These are phyloP conservation scores for Neofusicoccum parvum DNA, from an alignment of 2,329 filamentous ascomycete genomes.

Conservation along the genomic window DNA sequence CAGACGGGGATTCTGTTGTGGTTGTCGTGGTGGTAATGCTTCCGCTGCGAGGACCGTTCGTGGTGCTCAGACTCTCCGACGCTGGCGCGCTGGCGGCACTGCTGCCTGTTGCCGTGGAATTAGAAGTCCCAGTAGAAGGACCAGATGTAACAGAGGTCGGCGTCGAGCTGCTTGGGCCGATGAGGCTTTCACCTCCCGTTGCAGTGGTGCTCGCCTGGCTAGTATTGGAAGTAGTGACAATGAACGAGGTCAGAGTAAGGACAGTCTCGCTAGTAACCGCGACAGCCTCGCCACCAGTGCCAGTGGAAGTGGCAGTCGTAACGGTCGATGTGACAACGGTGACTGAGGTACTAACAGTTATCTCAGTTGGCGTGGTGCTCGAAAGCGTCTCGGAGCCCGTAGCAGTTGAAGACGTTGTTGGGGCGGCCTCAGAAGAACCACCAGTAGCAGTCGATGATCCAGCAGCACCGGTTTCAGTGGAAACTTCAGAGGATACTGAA, in stretches of 20 bases:
- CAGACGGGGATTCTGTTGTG: not conserved
- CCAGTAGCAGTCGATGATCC: slow-evolving; percentile 19
- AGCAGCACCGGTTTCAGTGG: not conserved
- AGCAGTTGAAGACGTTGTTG: slow-evolving; percentile 16
- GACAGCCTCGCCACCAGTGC: not conserved
- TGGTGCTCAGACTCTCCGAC: not conserved
- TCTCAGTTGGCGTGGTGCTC: not conserved
- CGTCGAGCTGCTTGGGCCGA: not conserved
- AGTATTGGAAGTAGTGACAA: slow-evolving; percentile 12
- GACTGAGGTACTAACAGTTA: not conserved
- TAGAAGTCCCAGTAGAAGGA: not conserved
- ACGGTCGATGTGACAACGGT: slow-evolving; percentile 2
- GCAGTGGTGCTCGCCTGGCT: slow-evolving; percentile 20
- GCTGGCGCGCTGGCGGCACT: not conserved
- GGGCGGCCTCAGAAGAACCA: slow-evolving; percentile 20
- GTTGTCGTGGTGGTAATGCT: not conserved
- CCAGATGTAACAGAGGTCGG: not conserved
- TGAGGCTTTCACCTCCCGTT: slow-evolving; percentile 14
- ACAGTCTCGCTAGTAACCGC: not conserved
- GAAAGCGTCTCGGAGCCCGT: slow-evolving; percentile 10
- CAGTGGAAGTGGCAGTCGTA: not conserved
- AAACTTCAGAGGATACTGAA: not conserved
- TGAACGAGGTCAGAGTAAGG: not conserved
- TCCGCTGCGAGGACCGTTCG: not conserved
- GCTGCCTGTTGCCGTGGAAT: not conserved